Conservation (phyloP, 768 basidiomycete species). For the Tricholoma furcatifolium region DNA sequence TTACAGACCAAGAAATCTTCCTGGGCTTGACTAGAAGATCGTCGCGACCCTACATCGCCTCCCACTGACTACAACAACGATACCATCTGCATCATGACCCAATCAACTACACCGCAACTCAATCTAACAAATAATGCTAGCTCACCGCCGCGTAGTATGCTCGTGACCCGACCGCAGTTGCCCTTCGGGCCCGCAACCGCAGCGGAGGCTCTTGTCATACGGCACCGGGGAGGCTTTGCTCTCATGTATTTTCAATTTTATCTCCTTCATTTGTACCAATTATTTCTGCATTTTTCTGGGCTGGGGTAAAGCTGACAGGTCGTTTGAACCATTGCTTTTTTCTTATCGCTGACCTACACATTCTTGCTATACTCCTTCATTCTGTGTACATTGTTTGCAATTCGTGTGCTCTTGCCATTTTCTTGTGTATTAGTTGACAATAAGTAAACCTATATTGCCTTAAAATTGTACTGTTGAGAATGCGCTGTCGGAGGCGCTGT, state of each 20-base stretch:
- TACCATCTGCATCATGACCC: slow-evolving; percentile 18
- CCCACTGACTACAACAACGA: slow-evolving; percentile 4
- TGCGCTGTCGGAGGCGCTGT: too few species aligned
- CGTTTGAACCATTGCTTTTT: slow-evolving; percentile 7
- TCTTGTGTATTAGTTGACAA: slow-evolving; percentile 7
- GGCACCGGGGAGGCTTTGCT: slow-evolving; percentile 19
- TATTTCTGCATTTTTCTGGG: slow-evolving; percentile 23
- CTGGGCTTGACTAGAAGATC: slow-evolving; percentile 22
- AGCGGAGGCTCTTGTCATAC: slow-evolving; percentile 14
- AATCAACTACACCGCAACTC: slow-evolving; percentile 5
- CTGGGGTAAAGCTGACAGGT: slow-evolving; percentile 8
- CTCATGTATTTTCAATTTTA: slow-evolving; percentile 21
- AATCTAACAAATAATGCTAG: not conserved
- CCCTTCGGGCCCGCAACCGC: slow-evolving; percentile 14
- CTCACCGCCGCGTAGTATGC: not conserved
- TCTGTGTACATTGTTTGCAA: slow-evolving; percentile 13
- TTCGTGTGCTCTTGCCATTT: slow-evolving; percentile 5
- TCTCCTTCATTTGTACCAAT: slow-evolving; percentile 23
- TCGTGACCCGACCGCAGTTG: slow-evolving; percentile 11
- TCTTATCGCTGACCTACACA: slow-evolving; percentile 1
- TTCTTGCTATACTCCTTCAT: not conserved
- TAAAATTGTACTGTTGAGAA: too few species aligned
- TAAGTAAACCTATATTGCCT: not conserved
- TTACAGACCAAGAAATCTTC: slow-evolving; percentile 22
- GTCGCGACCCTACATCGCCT: slow-evolving; percentile 1